A percentile compares a stretch with the other conserved stretches of the same genome.
Conservation (phyloP, 2,329 filamentous ascomycete species). For the Leptosphaerulina australis region DNA sequence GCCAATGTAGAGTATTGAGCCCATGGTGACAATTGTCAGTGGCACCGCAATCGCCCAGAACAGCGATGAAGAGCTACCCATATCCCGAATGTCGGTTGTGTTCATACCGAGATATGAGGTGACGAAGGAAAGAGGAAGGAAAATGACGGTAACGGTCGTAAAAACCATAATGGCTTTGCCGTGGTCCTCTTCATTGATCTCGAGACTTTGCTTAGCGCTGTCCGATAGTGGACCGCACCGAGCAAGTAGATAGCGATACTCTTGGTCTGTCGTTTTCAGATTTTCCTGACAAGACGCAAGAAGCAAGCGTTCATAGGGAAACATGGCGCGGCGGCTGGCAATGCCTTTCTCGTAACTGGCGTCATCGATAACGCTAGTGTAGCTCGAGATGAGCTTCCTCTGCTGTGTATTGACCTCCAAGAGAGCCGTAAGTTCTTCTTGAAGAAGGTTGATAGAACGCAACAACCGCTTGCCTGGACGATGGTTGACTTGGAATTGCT, state of each 20-base stretch:
- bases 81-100: constrained; percentile 50
- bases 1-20: constrained; percentile 32
- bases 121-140: constrained; percentile 54
- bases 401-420: constrained; percentile 36
- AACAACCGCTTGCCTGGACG: constrained; percentile 42
- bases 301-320: constrained; percentile 31
- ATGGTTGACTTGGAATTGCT: constrained; percentile 47
- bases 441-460: constrained; percentile 41
- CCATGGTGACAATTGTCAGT: constrained; percentile 36
- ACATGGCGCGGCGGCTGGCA: constrained; percentile 29
- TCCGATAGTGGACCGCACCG: constrained; percentile 40
- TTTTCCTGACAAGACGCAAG: constrained; percentile 31
- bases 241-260: constrained; percentile 32
- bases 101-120: constrained; percentile 53
- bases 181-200: constrained; percentile 48
- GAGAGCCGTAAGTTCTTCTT: constrained; percentile 40
- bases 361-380: constrained; percentile 34
- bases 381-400: constrained; percentile 34
- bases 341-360: constrained; percentile 29
- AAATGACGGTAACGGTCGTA: constrained; percentile 53
- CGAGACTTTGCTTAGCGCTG: constrained; percentile 42
- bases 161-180: constrained; percentile 54
- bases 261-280: constrained; percentile 28
- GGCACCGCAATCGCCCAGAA: constrained; percentile 49
- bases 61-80: constrained; percentile 46